Percentiles rank a stretch among this genome's conserved stretches.
These are phyloP conservation scores for Quercus mongolica DNA, from an alignment of 306 rosid species.

Conservation along the genomic window DNA sequence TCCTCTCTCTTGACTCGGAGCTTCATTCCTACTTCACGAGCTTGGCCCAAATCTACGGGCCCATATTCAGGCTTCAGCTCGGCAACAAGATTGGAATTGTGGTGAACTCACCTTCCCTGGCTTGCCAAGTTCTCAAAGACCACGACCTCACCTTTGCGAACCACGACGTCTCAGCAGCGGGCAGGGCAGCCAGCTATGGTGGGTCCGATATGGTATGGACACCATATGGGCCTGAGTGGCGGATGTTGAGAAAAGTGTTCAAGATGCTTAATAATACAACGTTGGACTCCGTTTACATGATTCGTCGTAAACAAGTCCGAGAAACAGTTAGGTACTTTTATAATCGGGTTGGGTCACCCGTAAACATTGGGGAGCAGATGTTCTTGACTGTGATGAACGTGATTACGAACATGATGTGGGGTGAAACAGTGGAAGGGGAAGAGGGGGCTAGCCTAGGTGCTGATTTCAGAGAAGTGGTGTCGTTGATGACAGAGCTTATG, in stretches of 20 bases:
- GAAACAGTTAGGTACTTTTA: conserved; percentile 28
- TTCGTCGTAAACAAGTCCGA: conserved; percentile 57
- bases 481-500: conserved; percentile 38
- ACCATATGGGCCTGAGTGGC: conserved; percentile 75
- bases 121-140: conserved; percentile 58
- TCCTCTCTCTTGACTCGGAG: conserved; percentile 61
- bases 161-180: conserved; percentile 66
- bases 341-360: conserved; percentile 33
- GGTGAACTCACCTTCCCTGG: conserved; percentile 45
- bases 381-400: conserved; percentile 63
- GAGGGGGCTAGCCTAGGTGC: conserved; percentile 45
- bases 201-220: conserved; percentile 62
- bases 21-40: conserved; percentile 64
- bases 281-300: conserved; percentile 53
- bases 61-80: conserved; percentile 60
- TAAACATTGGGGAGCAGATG: conserved; percentile 53
- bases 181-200: conserved; percentile 27
- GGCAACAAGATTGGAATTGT: conserved; percentile 51
- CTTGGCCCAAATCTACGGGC: conserved; percentile 53
- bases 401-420: conserved; percentile 75
- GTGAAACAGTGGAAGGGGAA: conserved; percentile 48
- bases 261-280: conserved; percentile 67
- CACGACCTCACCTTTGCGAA: conserved; percentile 66
- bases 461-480: conserved; percentile 57
- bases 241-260: conserved; percentile 69